Percentiles rank a stretch among this genome's conserved stretches.
Conservation (phyloP, 192 early-diverging fungal genomes). For the Pecoramyces ruminantium region DNA sequence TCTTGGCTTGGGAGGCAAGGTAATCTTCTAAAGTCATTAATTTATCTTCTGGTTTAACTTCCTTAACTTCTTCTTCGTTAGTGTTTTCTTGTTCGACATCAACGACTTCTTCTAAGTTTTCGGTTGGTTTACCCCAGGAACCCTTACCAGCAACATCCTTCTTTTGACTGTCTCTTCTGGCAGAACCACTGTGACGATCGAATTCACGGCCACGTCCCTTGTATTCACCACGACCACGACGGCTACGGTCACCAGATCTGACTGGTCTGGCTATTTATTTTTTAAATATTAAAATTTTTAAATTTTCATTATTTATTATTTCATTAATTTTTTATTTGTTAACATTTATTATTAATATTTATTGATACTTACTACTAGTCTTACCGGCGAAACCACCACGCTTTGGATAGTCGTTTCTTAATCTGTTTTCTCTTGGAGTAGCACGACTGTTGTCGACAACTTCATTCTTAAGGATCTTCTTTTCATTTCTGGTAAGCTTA, state of each 20-base stretch:
- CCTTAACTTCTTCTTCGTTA: slow-evolving; percentile 19
- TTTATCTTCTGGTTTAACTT: slow-evolving; percentile 53
- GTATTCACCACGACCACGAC: slow-evolving; percentile 22
- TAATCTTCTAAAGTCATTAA: slow-evolving; percentile 81
- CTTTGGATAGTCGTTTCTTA: slow-evolving; percentile 10
- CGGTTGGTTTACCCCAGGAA: slow-evolving; percentile 56
- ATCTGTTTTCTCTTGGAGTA: slow-evolving; percentile 10
- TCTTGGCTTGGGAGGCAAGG: slow-evolving; percentile 49
- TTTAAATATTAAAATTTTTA: background rate
- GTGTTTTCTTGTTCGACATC: slow-evolving; percentile 30
- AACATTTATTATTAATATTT: no score
- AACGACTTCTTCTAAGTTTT: slow-evolving; percentile 21
- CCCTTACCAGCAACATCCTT: slow-evolving; percentile 61
- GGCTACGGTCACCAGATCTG: slow-evolving; percentile 15
- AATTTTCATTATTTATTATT: no score
- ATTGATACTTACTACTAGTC: no score
- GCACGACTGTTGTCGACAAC: slow-evolving; percentile 1
- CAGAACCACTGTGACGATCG: slow-evolving; percentile 77
- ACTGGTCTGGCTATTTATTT: slow-evolving; percentile 5
- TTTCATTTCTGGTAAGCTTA: slow-evolving; percentile 14
- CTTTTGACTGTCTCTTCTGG: slow-evolving; percentile 65
- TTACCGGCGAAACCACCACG: slow-evolving; percentile 10
- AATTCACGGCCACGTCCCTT: slow-evolving; percentile 50
- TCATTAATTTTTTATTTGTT: no score
- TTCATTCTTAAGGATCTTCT: slow-evolving; percentile 8